Percentiles rank a stretch among this genome's conserved stretches.
Evolutionary conservation across 2,329 filamentous ascomycete species (phyloP).

Genomic region (Aspergillus oerlinghausenensis): DNA sequence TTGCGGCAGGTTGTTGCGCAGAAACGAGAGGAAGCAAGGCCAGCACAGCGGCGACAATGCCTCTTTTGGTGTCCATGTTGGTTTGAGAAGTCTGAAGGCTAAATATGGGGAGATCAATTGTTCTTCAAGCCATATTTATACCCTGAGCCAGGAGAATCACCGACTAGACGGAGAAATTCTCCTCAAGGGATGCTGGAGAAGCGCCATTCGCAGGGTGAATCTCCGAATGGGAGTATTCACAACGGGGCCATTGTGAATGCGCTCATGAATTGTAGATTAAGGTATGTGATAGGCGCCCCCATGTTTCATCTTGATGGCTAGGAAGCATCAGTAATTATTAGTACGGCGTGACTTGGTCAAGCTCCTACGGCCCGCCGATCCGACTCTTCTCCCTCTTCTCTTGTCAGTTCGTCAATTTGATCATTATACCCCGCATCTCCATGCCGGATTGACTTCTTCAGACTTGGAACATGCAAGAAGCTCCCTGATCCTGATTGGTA

Average conservation of each 20-base stretch:
- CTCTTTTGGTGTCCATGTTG: background rate
- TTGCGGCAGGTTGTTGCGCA: background rate
- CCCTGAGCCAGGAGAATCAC: background rate
- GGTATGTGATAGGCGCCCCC: background rate
- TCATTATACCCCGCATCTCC: background rate
- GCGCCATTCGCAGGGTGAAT: background rate
- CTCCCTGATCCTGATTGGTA: background rate
- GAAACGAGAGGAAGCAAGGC: background rate
- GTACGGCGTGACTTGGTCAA: background rate
- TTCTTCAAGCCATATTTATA: background rate
- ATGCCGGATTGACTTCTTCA: background rate
- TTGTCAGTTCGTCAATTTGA: background rate
- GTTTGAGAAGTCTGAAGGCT: background rate
- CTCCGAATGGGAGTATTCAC: background rate
- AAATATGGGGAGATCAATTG: background rate
- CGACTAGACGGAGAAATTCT: background rate
- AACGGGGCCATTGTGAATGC: background rate
- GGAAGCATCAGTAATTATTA: background rate
- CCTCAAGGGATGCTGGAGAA: background rate
- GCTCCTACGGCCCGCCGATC: background rate
- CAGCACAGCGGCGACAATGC: background rate
- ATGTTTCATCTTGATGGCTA: background rate
- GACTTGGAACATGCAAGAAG: background rate
- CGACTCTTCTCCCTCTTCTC: background rate
- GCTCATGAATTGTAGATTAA: background rate